Base-by-base conservation (phyloP, 768 basidiomycete species). In the Rubroboletus satanas region DNA sequence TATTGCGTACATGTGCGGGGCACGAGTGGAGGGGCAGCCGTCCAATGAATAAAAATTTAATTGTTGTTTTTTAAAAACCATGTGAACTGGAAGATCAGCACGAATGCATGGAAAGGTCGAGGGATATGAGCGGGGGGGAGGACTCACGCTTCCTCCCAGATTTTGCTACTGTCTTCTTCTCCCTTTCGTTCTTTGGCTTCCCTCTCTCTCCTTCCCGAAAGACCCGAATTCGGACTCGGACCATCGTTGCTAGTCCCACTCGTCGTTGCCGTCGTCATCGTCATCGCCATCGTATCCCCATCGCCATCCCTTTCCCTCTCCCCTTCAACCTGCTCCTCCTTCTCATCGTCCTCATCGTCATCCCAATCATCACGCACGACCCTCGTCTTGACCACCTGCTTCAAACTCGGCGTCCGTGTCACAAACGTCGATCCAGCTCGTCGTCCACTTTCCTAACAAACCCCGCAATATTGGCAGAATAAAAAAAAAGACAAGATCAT, bases 81-180 rank as follows among this genome's bases (percentile, higher is more conserved):
- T 51, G 55, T 32, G 54, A 42, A 62, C 57, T 52, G 45, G 41
- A 51, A 21, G 51, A 57, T 59, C 52, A 58, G 57, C 50, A 58
- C 55, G 17, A 45, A 31, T 47, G 49, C 15, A 21, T 3, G 61
- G 32, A 3, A 45, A 26, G 18, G 45, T 28, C 32, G 46, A 48
- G 11, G 11, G 28, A 21, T 21, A 2, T 21, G 21, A 2, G 21
- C 21, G 21, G 21, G 21, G 21, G 21, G 21, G 21, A 21, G 21
- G 33, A 76, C 86, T 72, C 65, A 89, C 88, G 88, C 88, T 60
- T 82, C 77, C 55, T 83, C 79, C 88, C 88, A 90, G 49, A 89
- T 74, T 51, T 73, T 76, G 64, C 75, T 78, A 32, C 77, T 82
- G 33, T 69, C 74, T 38, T 44, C 32, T 28, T 32, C 46, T 44